Evolutionary conservation across 2,329 filamentous ascomycete species (phyloP).

Genomic region (Fusarium euwallaceae): DNA sequence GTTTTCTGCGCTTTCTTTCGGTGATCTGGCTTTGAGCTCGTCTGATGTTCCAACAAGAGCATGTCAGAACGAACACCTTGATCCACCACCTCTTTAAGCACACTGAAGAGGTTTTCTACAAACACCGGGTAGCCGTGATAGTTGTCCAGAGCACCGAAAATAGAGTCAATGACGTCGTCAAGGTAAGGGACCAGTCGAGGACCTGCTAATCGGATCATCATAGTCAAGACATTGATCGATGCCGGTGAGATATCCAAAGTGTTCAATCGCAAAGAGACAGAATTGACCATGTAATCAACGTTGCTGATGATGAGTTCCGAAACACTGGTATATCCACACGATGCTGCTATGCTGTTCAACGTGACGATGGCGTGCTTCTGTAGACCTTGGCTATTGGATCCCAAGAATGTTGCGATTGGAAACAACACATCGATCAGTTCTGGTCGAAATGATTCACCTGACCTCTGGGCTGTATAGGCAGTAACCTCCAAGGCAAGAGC

Average conservation of each 20-base stretch:
- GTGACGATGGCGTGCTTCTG: conserved; percentile 86
- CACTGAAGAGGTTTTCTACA: conserved; percentile 86
- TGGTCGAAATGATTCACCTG: conserved; percentile 77
- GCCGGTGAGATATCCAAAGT: conserved; percentile 93
- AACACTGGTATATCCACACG: conserved; percentile 81
- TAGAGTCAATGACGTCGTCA: conserved; percentile 90
- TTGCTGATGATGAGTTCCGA: conserved; percentile 88
- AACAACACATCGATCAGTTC: conserved; percentile 94
- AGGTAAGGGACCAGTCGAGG: conserved; percentile 86
- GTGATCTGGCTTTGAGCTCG: conserved; percentile 55
- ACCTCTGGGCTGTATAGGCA: conserved; percentile 78
- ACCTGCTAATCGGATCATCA: conserved; percentile 94
- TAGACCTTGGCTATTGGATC: conserved; percentile 75
- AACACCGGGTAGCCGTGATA: conserved; percentile 93
- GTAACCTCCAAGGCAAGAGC: conserved; percentile 86
- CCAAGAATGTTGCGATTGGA: conserved; percentile 89
- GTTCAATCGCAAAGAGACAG: conserved; percentile 88
- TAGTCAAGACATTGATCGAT: conserved; percentile 88
- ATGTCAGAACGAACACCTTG: conserved; percentile 77
- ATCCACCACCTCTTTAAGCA: conserved; percentile 84
- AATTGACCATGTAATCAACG: conserved; percentile 96
- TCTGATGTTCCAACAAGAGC: conserved; percentile 60
- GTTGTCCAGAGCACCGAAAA: conserved; percentile 93
- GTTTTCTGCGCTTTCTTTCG: conserved; percentile 54
- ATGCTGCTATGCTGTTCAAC: conserved; percentile 81